A percentile compares a stretch with the other conserved stretches of the same genome.
Conservation (phyloP, 225 moss, liverwort and hornwort genomes). For the Anthoceros angustus region DNA sequence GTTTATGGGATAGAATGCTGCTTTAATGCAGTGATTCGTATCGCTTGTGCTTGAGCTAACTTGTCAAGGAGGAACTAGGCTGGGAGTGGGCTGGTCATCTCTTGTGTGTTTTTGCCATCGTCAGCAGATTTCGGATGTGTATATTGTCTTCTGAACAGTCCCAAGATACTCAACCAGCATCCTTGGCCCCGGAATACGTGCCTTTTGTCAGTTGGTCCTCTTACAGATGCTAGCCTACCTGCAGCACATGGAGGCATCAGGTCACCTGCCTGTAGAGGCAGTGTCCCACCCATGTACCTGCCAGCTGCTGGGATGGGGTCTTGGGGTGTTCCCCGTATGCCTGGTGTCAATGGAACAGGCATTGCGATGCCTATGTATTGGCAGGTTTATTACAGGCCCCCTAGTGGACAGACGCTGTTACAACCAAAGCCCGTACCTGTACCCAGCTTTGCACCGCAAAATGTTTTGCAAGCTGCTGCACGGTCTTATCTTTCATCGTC, state of each 20-base stretch:
- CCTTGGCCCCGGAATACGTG: constrained; percentile 56
- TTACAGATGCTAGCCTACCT: constrained; percentile 64
- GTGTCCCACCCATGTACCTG: constrained; percentile 65
- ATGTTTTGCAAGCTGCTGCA: constrained; percentile 20
- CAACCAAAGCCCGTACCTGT: constrained; percentile 79
- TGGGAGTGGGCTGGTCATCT: background rate
- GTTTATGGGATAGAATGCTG: background rate
- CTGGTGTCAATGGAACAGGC: constrained; percentile 61
- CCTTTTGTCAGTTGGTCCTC: constrained; percentile 42
- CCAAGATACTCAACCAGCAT: constrained; percentile 60
- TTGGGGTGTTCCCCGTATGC: constrained; percentile 83
- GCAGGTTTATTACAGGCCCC: constrained; percentile 83
- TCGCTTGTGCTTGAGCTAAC: background rate
- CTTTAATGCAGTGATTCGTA: background rate
- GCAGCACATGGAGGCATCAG: constrained; percentile 66
- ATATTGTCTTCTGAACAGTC: constrained; percentile 36
- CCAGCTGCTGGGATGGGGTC: constrained; percentile 53
- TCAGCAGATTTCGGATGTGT: constrained; percentile 4
- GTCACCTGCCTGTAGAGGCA: constrained; percentile 53
- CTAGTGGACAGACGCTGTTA: constrained; percentile 53
- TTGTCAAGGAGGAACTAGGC: background rate
- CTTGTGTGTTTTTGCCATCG: constrained; percentile 11
- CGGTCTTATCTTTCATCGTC: background rate
- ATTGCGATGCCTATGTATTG: constrained; percentile 95
- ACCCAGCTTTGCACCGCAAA: constrained; percentile 49